Evolutionary conservation across 1,284 basidiomycete genomes (phyloP), one percentile per base, ranked within the genome.

Genomic region (Cryptococcus hybrid): DNA sequence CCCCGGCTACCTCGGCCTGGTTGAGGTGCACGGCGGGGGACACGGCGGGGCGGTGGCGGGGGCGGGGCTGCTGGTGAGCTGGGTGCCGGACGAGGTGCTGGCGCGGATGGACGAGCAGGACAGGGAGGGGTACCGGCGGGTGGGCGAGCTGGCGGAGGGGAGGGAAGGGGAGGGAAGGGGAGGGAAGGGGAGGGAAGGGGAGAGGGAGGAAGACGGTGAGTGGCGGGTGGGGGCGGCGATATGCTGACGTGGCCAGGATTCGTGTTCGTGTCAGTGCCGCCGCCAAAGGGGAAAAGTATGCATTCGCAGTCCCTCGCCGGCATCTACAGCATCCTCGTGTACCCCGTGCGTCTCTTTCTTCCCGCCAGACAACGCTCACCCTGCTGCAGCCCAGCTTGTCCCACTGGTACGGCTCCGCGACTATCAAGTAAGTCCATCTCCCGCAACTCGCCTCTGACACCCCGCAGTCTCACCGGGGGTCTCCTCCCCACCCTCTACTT

Each of bases 401-500:
- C 3, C 71, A 76, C 50, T 78, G 77, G 77, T 76, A 78, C 49
- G 77, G 77, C 15, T 76, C 74, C 7, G 73, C 73, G 5, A 77
- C 76, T 0, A 68, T 78, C 64, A 78, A 78, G 71, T 77, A 50
- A 65, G 73, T 64, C 11, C 8, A n/a, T 12, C 13, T 11, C 39
- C 3, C 92, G 64, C 54, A 55, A 49, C 15, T 37, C 5, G 36
- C 6, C 7, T 49, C 18, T 47, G 12, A 8, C 1, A 7, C 13
- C 45, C 2, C 37, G 40, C 57, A 63, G 37, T 61, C 52, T 13
- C 15, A 24, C 18, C 24, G 11, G 40, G 74, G 11, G 84, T 91
- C 43, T 92, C 92, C 82, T 97, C 0, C 92, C 92, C 0, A 92
- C 90, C 0, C 83, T 99, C 3, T 86, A 92, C 76, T 98, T 98